Conservation (phyloP, 306 rosid species). For the Rubus idaeus region DNA sequence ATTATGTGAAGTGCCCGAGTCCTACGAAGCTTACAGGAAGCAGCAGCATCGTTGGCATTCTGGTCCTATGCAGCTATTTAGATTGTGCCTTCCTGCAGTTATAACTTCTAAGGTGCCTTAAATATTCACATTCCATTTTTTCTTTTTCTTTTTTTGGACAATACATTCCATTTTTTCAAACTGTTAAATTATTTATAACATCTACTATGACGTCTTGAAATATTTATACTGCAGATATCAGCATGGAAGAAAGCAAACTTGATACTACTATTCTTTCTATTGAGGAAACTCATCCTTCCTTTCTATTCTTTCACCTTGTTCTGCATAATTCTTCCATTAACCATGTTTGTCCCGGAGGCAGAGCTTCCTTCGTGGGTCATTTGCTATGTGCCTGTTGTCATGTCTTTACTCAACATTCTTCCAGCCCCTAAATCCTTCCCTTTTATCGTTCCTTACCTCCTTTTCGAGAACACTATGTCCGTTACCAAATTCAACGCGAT, state of each 20-base stretch:
- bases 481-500: slow-evolving; percentile 96
- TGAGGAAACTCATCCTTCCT: slow-evolving; percentile 92
- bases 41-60: slow-evolving; percentile 99
- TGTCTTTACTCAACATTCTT: slow-evolving; percentile 90
- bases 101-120: slow-evolving; percentile 69
- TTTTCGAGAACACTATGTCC: slow-evolving; percentile 94
- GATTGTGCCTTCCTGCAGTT: slow-evolving; percentile 86
- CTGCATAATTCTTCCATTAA: slow-evolving; percentile 91
- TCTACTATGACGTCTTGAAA: slow-evolving; percentile 18
- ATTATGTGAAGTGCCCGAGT: slow-evolving; percentile 90
- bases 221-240: slow-evolving; percentile 65
- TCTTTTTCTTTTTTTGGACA: not conserved
- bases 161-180: not conserved
- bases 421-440: slow-evolving; percentile 95
- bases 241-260: slow-evolving; percentile 85
- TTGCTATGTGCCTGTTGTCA: slow-evolving; percentile 83
- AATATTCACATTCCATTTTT: slow-evolving; percentile 16
- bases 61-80: slow-evolving; percentile 96
- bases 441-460: slow-evolving; percentile 87
- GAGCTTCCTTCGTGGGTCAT: slow-evolving; percentile 95
- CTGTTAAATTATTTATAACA: not conserved
- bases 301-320: slow-evolving; percentile 93
- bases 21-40: slow-evolving; percentile 93
- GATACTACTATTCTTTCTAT: slow-evolving; percentile 77
- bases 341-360: slow-evolving; percentile 97